Evolutionary conservation across 345 rosid species (phyloP), one percentile per base, ranked within the genome.

Genomic region (Melaleuca quinquenervia): DNA sequence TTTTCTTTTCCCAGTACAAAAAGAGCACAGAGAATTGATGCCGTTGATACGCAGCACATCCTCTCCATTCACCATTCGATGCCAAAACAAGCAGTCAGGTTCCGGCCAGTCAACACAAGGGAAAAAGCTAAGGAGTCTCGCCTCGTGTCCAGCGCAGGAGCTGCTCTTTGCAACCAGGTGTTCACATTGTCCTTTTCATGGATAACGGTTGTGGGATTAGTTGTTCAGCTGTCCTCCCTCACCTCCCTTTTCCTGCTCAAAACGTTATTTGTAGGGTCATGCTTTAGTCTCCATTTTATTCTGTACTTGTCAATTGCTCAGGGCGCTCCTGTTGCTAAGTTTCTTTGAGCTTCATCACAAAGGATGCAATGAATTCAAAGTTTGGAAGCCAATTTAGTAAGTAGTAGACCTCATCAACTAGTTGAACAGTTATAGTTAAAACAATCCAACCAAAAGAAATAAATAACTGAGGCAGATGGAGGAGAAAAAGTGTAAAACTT

Each of bases 21-120:
- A 91, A 87, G 96, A 92, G 82, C 97, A 95, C 84, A 93, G 90
- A 87, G 98, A 96, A 45, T 89, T 96, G 92, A 93, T 94, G 88
- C 93, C 96, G 41, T 86, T 92, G 88, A 90, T 96, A 87, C 89
- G 91, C 21, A 91, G 89, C 55, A 88, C 91, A 85, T 90, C 95
- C 85, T 85, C 95, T 26, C 93, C 97, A 24, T 80, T 85, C 87
- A 90, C 89, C 58, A 85, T 95, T 49, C 90, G 86, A 83, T 95
- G 96, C 86, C 88, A 93, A n/a, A 85, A 53, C 93, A 26, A 93
- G 95, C 88, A 93, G 91, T 86, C 94, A 95, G 78, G 88, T 96
- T 87, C 85, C 96, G n/a, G n/a, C n/a, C 36, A 95, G 98, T 90
- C 98, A 94, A 94, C 99, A 96, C 88, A 95, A 93, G 92, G 95